A percentile compares a stretch with the other conserved stretches of the same genome.
These are phyloP conservation scores for Gossypium ekmanianum DNA, from an alignment of 345 rosid genomes.

Conservation along the genomic window DNA sequence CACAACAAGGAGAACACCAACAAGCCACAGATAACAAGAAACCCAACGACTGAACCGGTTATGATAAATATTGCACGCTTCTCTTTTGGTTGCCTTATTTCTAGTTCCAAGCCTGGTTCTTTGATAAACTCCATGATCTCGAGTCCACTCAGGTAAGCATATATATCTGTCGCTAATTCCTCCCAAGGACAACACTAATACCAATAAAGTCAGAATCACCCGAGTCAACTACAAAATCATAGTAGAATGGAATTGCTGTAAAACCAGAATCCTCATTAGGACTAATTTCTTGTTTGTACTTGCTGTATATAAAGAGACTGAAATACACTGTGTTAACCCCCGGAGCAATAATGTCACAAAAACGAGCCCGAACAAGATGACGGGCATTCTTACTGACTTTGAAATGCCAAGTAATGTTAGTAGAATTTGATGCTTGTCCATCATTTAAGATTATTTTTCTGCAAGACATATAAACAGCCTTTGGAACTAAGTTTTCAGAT, in stretches of 20 bases:
- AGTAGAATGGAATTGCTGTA: constrained; percentile 32
- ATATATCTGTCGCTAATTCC: rapidly evolving
- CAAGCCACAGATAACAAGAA: background rate
- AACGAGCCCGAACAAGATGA: constrained; percentile 50
- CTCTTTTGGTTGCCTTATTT: background rate
- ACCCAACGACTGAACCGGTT: constrained; percentile 29
- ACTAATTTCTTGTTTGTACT: constrained; percentile 18
- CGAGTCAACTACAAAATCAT: constrained; percentile 41
- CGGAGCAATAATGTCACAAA: constrained; percentile 35
- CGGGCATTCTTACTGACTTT: constrained; percentile 29
- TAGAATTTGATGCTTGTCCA: background rate
- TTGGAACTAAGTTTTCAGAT: constrained; percentile 35
- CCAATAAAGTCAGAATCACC: constrained; percentile 34
- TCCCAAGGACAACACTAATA: constrained; percentile 25
- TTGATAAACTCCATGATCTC: constrained; percentile 46
- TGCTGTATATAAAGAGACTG: constrained; percentile 30
- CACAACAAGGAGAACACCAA: background rate
- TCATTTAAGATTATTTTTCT: constrained; percentile 19
- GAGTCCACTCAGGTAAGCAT: constrained; percentile 46
- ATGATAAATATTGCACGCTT: background rate
- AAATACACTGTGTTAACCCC: constrained; percentile 13
- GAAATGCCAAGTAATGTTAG: constrained; percentile 46
- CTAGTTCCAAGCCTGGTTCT: background rate
- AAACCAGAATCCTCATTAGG: background rate
- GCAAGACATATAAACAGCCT: constrained; percentile 38